Percentiles rank a stretch among this genome's conserved stretches.
Evolutionary conservation across 768 basidiomycete species (phyloP).

Genomic region (Lactarius evosmus): DNA sequence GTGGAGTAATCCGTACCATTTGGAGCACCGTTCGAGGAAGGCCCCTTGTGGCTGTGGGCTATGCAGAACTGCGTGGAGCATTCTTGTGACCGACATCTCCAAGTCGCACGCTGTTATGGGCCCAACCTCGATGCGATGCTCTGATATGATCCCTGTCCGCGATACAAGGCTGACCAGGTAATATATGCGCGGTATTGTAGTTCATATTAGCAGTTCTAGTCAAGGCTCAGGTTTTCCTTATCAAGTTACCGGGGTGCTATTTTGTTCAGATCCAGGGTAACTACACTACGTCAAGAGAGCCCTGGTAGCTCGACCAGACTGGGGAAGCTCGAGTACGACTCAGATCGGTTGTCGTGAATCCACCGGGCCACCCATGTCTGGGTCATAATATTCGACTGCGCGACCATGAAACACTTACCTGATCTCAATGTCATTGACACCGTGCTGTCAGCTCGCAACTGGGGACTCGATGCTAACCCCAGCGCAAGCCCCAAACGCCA

Average conservation of each 20-base stretch:
- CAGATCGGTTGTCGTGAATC: not conserved
- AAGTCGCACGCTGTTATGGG: too few species aligned
- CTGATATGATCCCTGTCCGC: too few species aligned
- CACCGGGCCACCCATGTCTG: not conserved
- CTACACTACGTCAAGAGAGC: too few species aligned
- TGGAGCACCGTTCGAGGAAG: not conserved
- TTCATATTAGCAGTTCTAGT: too few species aligned
- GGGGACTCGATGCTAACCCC: not conserved
- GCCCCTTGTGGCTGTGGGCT: not conserved
- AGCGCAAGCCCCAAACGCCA: not conserved
- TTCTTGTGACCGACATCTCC: not conserved
- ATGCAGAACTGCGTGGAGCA: not conserved
- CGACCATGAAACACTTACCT: not conserved
- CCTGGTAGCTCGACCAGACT: too few species aligned
- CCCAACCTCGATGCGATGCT: too few species aligned
- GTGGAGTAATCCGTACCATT: not conserved
- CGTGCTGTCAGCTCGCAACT: not conserved
- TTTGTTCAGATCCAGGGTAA: too few species aligned
- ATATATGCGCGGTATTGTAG: too few species aligned
- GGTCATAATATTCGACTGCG: not conserved
- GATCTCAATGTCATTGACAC: not conserved
- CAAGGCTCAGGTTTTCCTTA: too few species aligned
- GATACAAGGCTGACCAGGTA: too few species aligned
- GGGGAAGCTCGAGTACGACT: too few species aligned
- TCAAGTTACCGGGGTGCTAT: too few species aligned